A percentile compares a stretch with the other conserved stretches of the same genome.
Evolutionary conservation across 208 protist genomes (phyloP).

Genomic region (Histomonas meleagridis): DNA sequence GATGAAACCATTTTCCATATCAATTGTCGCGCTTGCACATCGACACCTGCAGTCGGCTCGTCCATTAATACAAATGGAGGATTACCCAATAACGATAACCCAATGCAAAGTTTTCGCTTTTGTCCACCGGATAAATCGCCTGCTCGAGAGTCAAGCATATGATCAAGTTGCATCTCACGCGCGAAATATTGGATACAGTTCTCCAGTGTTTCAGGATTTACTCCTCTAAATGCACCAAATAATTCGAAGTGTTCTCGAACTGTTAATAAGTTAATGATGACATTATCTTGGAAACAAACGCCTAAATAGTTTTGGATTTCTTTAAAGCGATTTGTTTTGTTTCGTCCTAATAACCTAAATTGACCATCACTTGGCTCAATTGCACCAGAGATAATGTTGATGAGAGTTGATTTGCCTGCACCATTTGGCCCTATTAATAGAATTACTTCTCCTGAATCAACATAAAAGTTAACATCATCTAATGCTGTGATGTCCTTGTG

Average conservation of each 20-base stretch:
- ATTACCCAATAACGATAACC: background rate
- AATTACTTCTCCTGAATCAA: constrained; percentile 31
- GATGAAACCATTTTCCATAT: constrained; percentile 30
- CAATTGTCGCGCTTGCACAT: background rate
- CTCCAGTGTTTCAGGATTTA: background rate
- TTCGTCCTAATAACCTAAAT: background rate
- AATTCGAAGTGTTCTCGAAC: background rate
- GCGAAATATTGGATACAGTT: background rate
- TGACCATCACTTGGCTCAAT: background rate
- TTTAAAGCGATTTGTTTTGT: background rate
- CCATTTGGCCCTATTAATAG: constrained; percentile 27
- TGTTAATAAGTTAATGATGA: background rate
- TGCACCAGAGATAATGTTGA: background rate
- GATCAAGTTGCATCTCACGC: background rate
- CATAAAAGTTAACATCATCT: background rate
- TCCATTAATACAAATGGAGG: constrained; percentile 35
- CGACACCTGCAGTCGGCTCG: constrained; percentile 30
- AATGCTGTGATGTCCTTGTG: background rate
- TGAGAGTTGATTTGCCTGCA: background rate
- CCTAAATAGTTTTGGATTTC: background rate
- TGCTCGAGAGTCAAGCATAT: background rate
- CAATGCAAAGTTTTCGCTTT: constrained; percentile 36
- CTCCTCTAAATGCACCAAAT: constrained; percentile 1
- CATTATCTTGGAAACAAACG: constrained; percentile 7
- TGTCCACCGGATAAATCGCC: constrained; percentile 30